Percentiles rank a stretch among this genome's conserved stretches.
phyloP scores from a whole-genome alignment of 2,329 filamentous ascomycete genomes.

The Calonectria pteridis region DNA sequence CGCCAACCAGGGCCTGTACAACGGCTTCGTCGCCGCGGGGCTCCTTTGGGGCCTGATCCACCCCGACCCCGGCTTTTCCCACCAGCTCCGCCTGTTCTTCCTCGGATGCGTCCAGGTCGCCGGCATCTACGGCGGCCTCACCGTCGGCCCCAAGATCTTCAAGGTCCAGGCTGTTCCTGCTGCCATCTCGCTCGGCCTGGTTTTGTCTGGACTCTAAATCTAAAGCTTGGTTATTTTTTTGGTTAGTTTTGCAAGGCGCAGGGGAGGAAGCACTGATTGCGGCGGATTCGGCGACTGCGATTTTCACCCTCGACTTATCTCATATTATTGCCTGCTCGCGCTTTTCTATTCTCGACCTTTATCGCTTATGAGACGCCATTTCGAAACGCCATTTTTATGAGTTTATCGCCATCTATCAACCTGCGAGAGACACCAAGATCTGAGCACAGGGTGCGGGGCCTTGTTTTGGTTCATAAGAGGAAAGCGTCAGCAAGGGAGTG shows the following conservation, averaged over 20 bases:
- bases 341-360: not conserved
- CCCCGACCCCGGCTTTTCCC: slow-evolving; percentile 55
- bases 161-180: slow-evolving; percentile 55
- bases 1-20: slow-evolving; percentile 66
- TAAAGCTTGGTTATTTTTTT: not conserved
- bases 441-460: not conserved
- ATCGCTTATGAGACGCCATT: not conserved
- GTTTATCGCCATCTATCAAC: not conserved
- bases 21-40: slow-evolving; percentile 65
- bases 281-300: not conserved
- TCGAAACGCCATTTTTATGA: not conserved
- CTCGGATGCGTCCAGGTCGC: slow-evolving; percentile 59
- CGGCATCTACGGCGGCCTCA: slow-evolving; percentile 59
- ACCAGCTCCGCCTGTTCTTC: slow-evolving; percentile 62
- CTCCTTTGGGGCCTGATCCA: slow-evolving; percentile 62
- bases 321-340: not conserved
- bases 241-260: not conserved
- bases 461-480: not conserved
- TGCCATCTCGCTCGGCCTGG: slow-evolving; percentile 44
- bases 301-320: not conserved
- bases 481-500: not conserved
- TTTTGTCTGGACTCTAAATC: slow-evolving; percentile 42
- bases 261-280: not conserved
- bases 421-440: not conserved
- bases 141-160: slow-evolving; percentile 56